Evolutionary conservation across 2,329 filamentous ascomycete species (phyloP).

Genomic region (Epichloe scottii): DNA sequence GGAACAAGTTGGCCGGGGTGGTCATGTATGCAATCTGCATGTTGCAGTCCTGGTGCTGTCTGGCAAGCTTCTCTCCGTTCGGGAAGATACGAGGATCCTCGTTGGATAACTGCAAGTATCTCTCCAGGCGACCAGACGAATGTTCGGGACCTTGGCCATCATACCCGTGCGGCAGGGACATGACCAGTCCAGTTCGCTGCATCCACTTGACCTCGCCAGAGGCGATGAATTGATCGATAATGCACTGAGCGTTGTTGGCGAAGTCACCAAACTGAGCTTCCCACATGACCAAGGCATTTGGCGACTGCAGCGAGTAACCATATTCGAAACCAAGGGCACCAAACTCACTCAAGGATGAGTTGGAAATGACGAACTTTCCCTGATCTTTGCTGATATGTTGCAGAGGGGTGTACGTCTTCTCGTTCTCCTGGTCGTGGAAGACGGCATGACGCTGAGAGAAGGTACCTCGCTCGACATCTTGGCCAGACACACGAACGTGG

Average conservation of each 20-base stretch:
- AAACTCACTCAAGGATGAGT: constrained; percentile 70
- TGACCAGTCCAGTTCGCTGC: constrained; percentile 89
- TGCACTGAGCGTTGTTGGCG: constrained; percentile 97
- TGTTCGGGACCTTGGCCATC: constrained; percentile 97
- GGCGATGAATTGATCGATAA: constrained; percentile 97
- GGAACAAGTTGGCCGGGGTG: constrained; percentile 91
- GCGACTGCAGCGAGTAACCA: constrained; percentile 92
- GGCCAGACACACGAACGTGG: constrained; percentile 93
- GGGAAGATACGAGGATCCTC: constrained; percentile 95
- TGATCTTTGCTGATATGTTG: constrained; percentile 84
- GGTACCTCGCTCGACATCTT: constrained; percentile 98
- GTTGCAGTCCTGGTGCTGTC: constrained; percentile 98
- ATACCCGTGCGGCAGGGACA: constrained; percentile 95
- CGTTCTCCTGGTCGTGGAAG: constrained; percentile 92
- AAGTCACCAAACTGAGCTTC: constrained; percentile 99
- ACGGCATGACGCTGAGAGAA: constrained; percentile 97
- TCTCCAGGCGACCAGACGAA: constrained; percentile 92
- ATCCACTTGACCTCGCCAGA: constrained; percentile 98
- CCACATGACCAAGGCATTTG: constrained; percentile 97
- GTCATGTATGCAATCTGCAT: constrained; percentile 98
- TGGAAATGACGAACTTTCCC: constrained; percentile 90
- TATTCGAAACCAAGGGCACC: constrained; percentile 91
- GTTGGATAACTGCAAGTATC: constrained; percentile 93
- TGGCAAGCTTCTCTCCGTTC: constrained; percentile 72
- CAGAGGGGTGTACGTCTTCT: constrained; percentile 84